Base-by-base conservation (phyloP, 106 monocot genomes). In the Triglochin maritima region DNA sequence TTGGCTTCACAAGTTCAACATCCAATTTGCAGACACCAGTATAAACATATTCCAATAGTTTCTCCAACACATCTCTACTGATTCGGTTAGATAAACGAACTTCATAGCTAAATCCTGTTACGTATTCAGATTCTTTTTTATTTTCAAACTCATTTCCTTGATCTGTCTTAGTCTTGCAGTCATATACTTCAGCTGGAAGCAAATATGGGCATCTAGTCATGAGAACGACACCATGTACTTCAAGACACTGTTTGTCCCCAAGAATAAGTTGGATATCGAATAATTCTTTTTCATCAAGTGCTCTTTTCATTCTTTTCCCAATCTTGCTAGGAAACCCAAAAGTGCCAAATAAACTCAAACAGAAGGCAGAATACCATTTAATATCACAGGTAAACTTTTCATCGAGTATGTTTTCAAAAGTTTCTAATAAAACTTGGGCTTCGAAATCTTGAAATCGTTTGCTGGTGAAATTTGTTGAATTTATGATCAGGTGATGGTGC, bases 1-100 rank as follows among this genome's bases (percentile, higher is more conserved):
- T 45, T 2, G 83, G 78, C 62, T 70, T 83, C 9, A 78, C 42
- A 57, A 67, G 59, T 44, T 60, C 69, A 55, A 76, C 80, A 59
- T 88, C 81, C 48, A 75, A 69, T 15, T 69, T 54, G 15, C 73
- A 75, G 59, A 79, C 77, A 51, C 90, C 87, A 9, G 90, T 85
- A 75, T 91, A 96, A 69, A 77, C 61, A 75, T 81, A 88, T 66
- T 86, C 90, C 81, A 96, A 65, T 55, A 96, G 63, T 56, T 84
- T 96, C 12, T 43, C 52, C 16, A 96, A 69, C 9, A 80, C 69
- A 67, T 6, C 3, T 66, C 73, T 61, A 57, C 85, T 77, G 29
- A 96, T 83, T 52, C 78, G 81, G 17, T 79, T 74, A 42, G 95
- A 96, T 56, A 96, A 78, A 48, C 73, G 81, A 65, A 87, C 78